phyloP scores from a whole-genome alignment of 1,284 basidiomycete genomes.

The Singerocomus rubriflavus region DNA sequence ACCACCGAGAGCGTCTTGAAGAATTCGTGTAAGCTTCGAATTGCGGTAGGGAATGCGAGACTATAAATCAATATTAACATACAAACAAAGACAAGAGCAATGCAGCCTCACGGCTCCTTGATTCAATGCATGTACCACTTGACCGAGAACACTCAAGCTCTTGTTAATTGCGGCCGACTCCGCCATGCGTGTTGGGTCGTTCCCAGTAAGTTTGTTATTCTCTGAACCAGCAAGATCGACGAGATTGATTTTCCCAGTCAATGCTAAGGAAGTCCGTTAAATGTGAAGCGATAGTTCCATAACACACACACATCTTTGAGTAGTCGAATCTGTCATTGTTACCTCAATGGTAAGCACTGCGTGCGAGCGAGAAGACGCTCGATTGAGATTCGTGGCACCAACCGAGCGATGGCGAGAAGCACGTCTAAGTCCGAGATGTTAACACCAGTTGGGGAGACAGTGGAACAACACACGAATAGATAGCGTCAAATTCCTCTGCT shows the following conservation, averaged over 20 bases:
- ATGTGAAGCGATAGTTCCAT: not conserved
- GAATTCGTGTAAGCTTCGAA: constrained; percentile 76
- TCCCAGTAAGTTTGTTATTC: constrained; percentile 86
- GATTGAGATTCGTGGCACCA: constrained; percentile 79
- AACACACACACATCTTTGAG: constrained; percentile 45
- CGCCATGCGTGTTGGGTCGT: constrained; percentile 75
- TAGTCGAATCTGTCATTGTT: constrained; percentile 45
- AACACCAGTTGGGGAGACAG: not conserved
- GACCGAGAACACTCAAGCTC: constrained; percentile 75
- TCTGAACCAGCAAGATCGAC: constrained; percentile 87
- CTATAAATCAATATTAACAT: constrained; percentile 35
- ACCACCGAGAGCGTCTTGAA: constrained; percentile 84
- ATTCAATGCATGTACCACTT: constrained; percentile 82
- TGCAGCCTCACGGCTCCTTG: constrained; percentile 53
- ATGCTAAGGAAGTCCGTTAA: constrained; percentile 34
- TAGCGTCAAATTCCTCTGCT: constrained; percentile 56
- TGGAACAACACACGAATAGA: constrained; percentile 57
- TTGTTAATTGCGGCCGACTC: constrained; percentile 85
- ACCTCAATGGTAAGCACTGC: constrained; percentile 74
- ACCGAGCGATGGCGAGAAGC: constrained; percentile 76
- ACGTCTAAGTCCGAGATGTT: constrained; percentile 36
- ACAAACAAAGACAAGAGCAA: not conserved
- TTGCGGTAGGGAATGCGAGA: constrained; percentile 81
- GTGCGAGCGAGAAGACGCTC: constrained; percentile 78
- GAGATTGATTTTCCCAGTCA: constrained; percentile 75